These are phyloP conservation scores for Metarhizium robertsii DNA, from an alignment of 2,329 filamentous ascomycete species.

Conservation along the genomic window DNA sequence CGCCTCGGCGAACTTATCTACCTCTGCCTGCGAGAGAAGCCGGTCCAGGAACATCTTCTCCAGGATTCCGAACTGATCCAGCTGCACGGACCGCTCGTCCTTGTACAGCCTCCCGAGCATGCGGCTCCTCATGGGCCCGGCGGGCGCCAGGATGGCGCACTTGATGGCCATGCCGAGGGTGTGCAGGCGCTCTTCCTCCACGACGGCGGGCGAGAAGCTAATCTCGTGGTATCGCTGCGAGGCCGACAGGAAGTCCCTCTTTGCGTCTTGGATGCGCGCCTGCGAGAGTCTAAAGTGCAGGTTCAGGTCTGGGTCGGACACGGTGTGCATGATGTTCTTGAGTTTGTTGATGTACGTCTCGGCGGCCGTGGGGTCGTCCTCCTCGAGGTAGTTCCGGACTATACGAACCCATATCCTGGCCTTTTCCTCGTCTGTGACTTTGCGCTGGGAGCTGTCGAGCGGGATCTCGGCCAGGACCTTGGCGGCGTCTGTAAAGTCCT, in stretches of 20 bases:
- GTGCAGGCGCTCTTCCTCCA: constrained; percentile 75
- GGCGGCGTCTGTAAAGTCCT: constrained; percentile 74
- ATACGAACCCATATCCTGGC: constrained; percentile 87
- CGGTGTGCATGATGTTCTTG: constrained; percentile 80
- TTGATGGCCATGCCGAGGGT: constrained; percentile 82
- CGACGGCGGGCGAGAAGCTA: constrained; percentile 67
- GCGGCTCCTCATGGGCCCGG: constrained; percentile 74
- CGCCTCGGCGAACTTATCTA: constrained; percentile 72
- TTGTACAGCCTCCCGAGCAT: constrained; percentile 82
- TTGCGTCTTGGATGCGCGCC: constrained; percentile 85
- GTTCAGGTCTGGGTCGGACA: constrained; percentile 63
- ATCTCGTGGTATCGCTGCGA: constrained; percentile 83
- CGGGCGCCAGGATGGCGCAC: constrained; percentile 86
- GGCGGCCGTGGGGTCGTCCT: constrained; percentile 78
- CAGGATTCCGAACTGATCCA: constrained; percentile 77
- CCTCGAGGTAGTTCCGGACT: constrained; percentile 87
- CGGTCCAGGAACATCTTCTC: constrained; percentile 98
- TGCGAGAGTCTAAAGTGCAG: constrained; percentile 87
- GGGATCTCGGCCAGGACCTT: constrained; percentile 73
- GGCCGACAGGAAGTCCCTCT: constrained; percentile 81
- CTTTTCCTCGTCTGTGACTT: constrained; percentile 73
- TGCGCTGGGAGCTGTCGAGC: constrained; percentile 79
- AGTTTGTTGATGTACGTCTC: constrained; percentile 88
- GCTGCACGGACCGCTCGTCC: constrained; percentile 69
- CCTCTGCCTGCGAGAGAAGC: constrained; percentile 71